Evolutionary conservation across 768 basidiomycete genomes (phyloP).

Genomic region (Pholiota microspora): DNA sequence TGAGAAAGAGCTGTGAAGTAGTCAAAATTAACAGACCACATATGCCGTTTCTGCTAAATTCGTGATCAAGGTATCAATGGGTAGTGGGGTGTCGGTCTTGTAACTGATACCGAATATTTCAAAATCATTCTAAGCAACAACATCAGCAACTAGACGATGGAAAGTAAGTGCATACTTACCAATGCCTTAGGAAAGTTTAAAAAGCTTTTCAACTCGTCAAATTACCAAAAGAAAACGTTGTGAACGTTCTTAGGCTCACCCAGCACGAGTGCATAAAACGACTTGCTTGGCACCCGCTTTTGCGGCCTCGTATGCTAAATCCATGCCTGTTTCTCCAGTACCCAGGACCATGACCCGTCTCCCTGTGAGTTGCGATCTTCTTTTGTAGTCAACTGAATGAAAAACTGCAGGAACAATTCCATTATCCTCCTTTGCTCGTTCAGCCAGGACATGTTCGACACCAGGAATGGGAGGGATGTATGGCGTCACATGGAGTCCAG

Average conservation of each 20-base stretch:
- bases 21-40: conserved; percentile 41
- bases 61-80: conserved; percentile 51
- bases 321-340: conserved; percentile 64
- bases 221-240: not conserved
- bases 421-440: conserved; percentile 15
- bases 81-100: conserved; percentile 35
- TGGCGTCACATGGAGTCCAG: conserved; percentile 56
- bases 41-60: conserved; percentile 55
- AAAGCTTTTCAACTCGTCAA: conserved; percentile 31
- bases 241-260: conserved; percentile 25
- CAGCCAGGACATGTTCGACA: conserved; percentile 34
- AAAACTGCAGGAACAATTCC: conserved; percentile 27
- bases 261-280: conserved; percentile 49
- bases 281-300: conserved; percentile 53
- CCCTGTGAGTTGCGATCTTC: conserved; percentile 38
- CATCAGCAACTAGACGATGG: not conserved
- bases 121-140: conserved; percentile 45
- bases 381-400: conserved; percentile 55
- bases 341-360: conserved; percentile 55
- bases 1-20: too few species aligned
- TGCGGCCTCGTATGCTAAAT: conserved; percentile 48
- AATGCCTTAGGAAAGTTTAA: conserved; percentile 58
- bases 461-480: conserved; percentile 50
- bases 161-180: conserved; percentile 21
- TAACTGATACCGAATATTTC: conserved; percentile 48